Percentiles rank a stretch among this genome's conserved stretches.
These are phyloP conservation scores for Spergularia azorica DNA, from an alignment of 179 eudicot species.

Conservation along the genomic window DNA sequence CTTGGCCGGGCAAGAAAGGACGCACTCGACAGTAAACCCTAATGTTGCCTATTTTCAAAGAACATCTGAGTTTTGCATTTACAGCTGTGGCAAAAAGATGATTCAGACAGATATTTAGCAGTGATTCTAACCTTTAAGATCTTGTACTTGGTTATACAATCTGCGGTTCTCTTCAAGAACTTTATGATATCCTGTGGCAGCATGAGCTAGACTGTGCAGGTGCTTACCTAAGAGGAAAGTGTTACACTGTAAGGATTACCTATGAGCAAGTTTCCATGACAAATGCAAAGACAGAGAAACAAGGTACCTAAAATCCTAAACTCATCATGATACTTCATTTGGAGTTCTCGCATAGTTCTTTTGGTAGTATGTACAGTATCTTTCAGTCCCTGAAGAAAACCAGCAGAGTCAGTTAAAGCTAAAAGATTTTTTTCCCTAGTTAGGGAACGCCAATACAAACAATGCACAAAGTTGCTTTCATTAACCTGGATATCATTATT, in stretches of 20 bases:
- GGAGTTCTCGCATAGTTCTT: constrained; percentile 73
- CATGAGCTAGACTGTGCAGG: constrained; percentile 69
- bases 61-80: not conserved
- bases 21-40: constrained; percentile 68
- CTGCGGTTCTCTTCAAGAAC: constrained; percentile 95
- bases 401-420: constrained; percentile 1
- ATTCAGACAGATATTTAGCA: not conserved
- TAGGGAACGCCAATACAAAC: not conserved
- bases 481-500: constrained; percentile 57
- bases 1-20: constrained; percentile 53
- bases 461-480: constrained; percentile 10
- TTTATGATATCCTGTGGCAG: constrained; percentile 89
- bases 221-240: constrained; percentile 55
- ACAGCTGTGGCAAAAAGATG: not conserved
- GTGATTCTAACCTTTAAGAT: constrained; percentile 71
- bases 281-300: not conserved
- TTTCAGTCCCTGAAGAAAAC: constrained; percentile 59
- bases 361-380: constrained; percentile 66
- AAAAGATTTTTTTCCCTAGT: not conserved
- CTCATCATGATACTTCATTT: constrained; percentile 79
- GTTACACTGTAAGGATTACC: not conserved
- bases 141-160: constrained; percentile 94
- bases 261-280: not conserved
- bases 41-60: constrained; percentile 49
- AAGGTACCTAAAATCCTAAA: constrained; percentile 62